A percentile compares a stretch with the other conserved stretches of the same genome.
These are phyloP conservation scores for Plenodomus tracheiphilus DNA, from an alignment of 2,329 filamentous ascomycete genomes.

Conservation along the genomic window DNA sequence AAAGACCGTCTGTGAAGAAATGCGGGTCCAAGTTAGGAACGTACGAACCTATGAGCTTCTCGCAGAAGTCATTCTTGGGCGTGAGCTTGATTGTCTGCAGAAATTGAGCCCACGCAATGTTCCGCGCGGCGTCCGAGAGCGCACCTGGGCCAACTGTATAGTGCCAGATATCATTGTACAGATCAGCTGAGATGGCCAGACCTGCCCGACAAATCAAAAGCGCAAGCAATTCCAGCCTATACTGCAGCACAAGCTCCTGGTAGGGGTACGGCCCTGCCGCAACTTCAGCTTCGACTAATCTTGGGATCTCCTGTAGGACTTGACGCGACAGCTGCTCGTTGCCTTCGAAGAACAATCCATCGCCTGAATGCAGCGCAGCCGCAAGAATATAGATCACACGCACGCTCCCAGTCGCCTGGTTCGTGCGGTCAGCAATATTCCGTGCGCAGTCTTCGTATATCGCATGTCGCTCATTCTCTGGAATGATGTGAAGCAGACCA, in stretches of 20 bases:
- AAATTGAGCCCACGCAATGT: constrained; percentile 65
- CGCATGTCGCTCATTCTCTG: constrained; percentile 60
- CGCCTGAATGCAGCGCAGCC: constrained; percentile 8
- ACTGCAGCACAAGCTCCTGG: constrained; percentile 31
- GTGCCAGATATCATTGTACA: constrained; percentile 71
- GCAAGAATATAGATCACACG: constrained; percentile 56
- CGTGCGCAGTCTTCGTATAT: constrained; percentile 69
- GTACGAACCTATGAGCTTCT: constrained; percentile 50
- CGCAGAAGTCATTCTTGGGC: constrained; percentile 35
- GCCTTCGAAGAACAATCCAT: constrained; percentile 29
- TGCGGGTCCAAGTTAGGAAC: constrained; percentile 61
- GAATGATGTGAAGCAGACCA: constrained; percentile 61
- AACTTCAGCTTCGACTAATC: constrained; percentile 34
- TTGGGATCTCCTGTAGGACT: constrained; percentile 46
- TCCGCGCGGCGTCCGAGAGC: constrained; percentile 63
- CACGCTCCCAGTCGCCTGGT: constrained; percentile 72
- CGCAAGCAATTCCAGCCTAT: constrained; percentile 58
- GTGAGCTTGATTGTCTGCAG: constrained; percentile 22
- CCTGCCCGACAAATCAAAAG: constrained; percentile 65
- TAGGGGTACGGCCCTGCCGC: constrained; percentile 8
- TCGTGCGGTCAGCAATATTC: constrained; percentile 67
- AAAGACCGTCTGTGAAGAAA: constrained; percentile 63
- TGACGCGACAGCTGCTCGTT: constrained; percentile 30
- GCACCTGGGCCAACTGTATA: constrained; percentile 69
- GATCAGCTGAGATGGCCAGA: constrained; percentile 62